Conservation (phyloP, 176 grass and related monocot genomes). For the Oryza meyeriana region DNA sequence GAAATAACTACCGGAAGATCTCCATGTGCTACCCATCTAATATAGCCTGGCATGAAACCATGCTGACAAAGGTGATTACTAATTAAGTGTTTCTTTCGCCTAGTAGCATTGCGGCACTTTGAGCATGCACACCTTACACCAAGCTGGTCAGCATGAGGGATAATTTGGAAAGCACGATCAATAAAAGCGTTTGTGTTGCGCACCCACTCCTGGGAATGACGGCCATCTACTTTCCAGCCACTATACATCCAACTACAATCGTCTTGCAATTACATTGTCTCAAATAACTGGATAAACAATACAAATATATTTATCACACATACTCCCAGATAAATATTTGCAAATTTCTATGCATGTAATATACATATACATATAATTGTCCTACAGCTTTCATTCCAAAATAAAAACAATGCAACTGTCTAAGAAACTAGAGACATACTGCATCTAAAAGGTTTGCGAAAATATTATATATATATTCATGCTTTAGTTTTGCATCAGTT, state of each 20-base stretch:
- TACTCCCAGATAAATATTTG: no score
- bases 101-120: not conserved
- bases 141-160: not conserved
- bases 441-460: no score
- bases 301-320: no score
- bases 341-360: no score
- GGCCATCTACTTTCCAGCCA: not conserved
- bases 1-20: not conserved
- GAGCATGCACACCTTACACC: not conserved
- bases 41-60: not conserved
- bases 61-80: not conserved
- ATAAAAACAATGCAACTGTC: no score
- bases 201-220: not conserved
- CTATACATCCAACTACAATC: not conserved
- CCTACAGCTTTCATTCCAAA: no score
- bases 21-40: not conserved
- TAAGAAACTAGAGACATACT: no score
- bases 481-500: no score
- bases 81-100: not conserved
- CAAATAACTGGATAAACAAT: no score
- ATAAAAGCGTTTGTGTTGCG: not conserved
- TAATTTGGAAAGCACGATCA: not conserved
- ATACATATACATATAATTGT: no score
- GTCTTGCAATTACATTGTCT: not conserved
- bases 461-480: no score